These are phyloP conservation scores for Aureobasidium sp. DNA, from an alignment of 2,329 filamentous ascomycete genomes.

Conservation along the genomic window DNA sequence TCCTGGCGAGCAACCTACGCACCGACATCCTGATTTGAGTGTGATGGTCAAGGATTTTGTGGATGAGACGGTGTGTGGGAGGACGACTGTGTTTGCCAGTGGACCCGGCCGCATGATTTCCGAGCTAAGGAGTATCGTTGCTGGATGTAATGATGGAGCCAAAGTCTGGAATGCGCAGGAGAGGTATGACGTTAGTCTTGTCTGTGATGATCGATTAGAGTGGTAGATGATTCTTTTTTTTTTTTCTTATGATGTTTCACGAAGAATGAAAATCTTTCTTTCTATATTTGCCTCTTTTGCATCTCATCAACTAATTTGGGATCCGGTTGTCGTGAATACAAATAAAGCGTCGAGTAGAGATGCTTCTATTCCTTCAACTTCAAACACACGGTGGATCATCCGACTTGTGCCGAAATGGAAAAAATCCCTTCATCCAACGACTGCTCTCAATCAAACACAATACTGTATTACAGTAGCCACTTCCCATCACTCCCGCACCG, in stretches of 20 bases:
- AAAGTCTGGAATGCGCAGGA: slow-evolving; percentile 16
- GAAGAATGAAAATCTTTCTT: too few relatives aligned
- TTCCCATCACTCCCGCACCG: neutral
- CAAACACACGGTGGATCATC: too few relatives aligned
- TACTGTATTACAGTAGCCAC: too few relatives aligned
- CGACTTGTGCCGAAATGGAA: too few relatives aligned
- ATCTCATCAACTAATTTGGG: too few relatives aligned
- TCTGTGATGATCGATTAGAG: slow-evolving; percentile 16
- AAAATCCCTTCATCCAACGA: neutral
- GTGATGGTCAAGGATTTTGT: slow-evolving; percentile 4
- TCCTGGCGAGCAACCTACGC: neutral
- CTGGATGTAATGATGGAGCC: slow-evolving; percentile 2
- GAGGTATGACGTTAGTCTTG: slow-evolving; percentile 14
- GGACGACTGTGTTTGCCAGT: slow-evolving; percentile 15
- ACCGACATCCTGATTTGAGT: slow-evolving; percentile 13
- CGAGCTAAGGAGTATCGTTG: slow-evolving; percentile 13
- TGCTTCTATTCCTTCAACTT: too few relatives aligned
- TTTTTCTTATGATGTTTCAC: too few relatives aligned
- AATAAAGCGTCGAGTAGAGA: too few relatives aligned
- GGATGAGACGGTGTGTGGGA: slow-evolving; percentile 4
- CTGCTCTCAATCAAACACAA: too few relatives aligned
- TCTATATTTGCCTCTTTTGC: too few relatives aligned
- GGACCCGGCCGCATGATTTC: slow-evolving; percentile 16
- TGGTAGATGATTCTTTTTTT: too few relatives aligned
- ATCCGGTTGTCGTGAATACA: too few relatives aligned